Evolutionary conservation across 2,329 filamentous ascomycete genomes (phyloP), one percentile per base, ranked within the genome.

Genomic region (Aschersonia sp.): DNA sequence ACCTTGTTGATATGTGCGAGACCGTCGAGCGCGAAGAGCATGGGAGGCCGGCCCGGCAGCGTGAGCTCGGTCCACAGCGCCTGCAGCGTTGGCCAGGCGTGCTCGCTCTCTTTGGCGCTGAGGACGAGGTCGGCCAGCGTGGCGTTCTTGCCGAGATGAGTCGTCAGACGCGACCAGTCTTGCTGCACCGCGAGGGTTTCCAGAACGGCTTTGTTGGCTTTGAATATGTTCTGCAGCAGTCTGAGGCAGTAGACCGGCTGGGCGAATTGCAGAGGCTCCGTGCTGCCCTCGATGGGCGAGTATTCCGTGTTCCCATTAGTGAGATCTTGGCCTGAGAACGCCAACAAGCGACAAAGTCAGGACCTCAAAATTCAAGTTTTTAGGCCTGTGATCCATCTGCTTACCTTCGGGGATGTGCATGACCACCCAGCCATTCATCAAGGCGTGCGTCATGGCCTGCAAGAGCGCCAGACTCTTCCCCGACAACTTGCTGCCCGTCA

Each of bases 401-500:
- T 57, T 72, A 94, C 89, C 85, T 69, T 98, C 89, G 40, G 92
- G 89, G 46, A 97, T 75, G 59, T 86, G 84, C 50, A 98, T 74
- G 44, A 97, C 89, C 43, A 95, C 74, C 88, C 89, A 97, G 31
- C 84, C 76, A 62, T 88, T 87, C 58, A 89, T 63, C 54, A 91
- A 81, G 1, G 80, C 91, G 65, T 89, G 82, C 20, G 84, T 72
- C 75, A 94, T 79, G 40, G 84, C 85, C 68, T 97, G 89, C 44
- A 95, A 71, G 58, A 94, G 65, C 58, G 94, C 68, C 56, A 92
- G 79, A 62, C 85, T 95, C 77, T 97, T 98, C 38, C 92, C 92
- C 10, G 83, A 78, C 42, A 82, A 75, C 60, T 76, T 81, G 48
- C 79, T 76, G 3, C 92, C 92, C 43, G 77, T 81, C 45, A 96